These are phyloP conservation scores for Pythium oligandrum DNA, from an alignment of 352 stramenopile species.

Conservation along the genomic window DNA sequence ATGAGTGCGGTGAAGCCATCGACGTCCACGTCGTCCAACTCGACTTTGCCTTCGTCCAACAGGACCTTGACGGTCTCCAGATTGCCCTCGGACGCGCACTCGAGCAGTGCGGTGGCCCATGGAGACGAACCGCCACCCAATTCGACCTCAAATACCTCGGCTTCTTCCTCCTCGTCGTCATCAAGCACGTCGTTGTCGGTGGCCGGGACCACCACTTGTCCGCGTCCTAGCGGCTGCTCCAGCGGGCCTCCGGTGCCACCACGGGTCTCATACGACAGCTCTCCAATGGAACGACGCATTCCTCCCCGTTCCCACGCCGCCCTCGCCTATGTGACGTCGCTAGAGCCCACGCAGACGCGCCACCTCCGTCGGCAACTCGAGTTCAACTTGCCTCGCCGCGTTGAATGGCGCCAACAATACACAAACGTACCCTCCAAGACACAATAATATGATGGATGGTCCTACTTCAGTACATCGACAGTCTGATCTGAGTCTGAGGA, in stretches of 20 bases:
- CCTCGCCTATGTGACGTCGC: too few species aligned
- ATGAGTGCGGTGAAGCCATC: constrained; percentile 84
- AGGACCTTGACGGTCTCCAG: constrained; percentile 54
- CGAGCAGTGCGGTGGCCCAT: constrained; percentile 68
- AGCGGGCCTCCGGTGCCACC: too few species aligned
- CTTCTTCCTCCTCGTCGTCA: constrained; percentile 51
- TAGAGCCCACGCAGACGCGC: too few species aligned
- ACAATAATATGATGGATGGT: constrained; percentile 3
- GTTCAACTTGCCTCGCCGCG: constrained; percentile 18
- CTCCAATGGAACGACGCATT: too few species aligned
- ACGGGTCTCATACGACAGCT: too few species aligned
- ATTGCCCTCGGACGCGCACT: constrained; percentile 67
- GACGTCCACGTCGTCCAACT: constrained; percentile 70
- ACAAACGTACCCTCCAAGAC: constrained; percentile 4
- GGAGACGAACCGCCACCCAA: constrained; percentile 39
- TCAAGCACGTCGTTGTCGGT: constrained; percentile 13
- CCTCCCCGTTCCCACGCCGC: too few species aligned
- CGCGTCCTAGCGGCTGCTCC: too few species aligned
- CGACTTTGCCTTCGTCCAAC: constrained; percentile 49
- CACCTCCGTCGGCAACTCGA: neutral
- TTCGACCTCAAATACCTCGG: constrained; percentile 63
- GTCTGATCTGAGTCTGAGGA: constrained; percentile 12
- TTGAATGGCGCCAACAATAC: neutral
- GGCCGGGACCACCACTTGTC: too few species aligned
- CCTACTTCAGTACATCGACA: too few species aligned